Evolutionary conservation across 177 flowering plant genomes (phyloP), one percentile per base, ranked within the genome.

Genomic region (Tripterygium wilfordii): DNA sequence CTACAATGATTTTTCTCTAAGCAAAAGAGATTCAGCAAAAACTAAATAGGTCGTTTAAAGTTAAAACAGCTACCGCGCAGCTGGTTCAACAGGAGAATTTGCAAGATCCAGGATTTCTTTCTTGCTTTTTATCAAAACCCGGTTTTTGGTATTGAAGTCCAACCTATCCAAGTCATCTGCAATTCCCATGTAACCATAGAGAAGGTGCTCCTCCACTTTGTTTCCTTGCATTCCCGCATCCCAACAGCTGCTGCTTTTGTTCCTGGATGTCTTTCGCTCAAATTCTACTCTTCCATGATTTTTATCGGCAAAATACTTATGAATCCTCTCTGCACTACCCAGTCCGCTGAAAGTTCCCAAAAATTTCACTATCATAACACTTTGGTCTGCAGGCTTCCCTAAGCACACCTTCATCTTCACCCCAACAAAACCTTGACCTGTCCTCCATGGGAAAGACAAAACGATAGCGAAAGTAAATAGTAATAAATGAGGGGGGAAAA

Each of bases 111-210:
- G 61, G 18, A 88, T 83, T 57, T 82, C 92, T 61, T 66, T 82
- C 72, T 71, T 85, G 75, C 95, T 85, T 80, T 67, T 78, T 24
- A 84, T 56, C 29, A 68, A 15, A 60, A 71, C 64, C 40, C 66
- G 59, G 23, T 60, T 70, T 72, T 70, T 83, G 13, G 61, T 67
- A 25, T 69, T 77, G 33, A 57, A 58, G 51, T 86, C 85, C 17
- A 86, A 69, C 47, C 76, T 76, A 32, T 74, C 81, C 50, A 86
- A 60, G 62, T 83, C 92, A 32, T 76, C 86, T 1, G 81, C 79
- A 53, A 78, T 71, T 3, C 83, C 95, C 55, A 86, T 36, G 49
- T 77, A 77, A 3, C 95, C 90, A 70, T 71, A 89, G 0, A 88
- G 66, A 19, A 62, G 43, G 14, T 30, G 54, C 37, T 71, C 63